Conservation (phyloP, 2,329 filamentous ascomycete genomes). For the Verruconis gallopava region DNA sequence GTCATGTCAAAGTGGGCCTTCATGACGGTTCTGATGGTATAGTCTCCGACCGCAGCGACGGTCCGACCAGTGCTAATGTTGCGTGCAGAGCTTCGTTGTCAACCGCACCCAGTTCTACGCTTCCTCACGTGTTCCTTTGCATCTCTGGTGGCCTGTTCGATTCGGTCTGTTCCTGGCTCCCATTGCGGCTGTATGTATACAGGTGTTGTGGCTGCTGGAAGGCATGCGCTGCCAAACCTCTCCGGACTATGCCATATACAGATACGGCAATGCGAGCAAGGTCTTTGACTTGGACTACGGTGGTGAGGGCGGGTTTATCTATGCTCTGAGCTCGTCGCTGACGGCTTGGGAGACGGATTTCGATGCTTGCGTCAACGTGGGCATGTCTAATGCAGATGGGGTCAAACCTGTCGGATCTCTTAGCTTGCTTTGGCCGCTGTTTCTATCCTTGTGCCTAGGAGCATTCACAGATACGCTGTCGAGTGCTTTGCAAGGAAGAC, state of each 20-base stretch:
- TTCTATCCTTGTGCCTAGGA: conserved; percentile 54
- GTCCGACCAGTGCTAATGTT: background rate
- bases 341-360: conserved; percentile 63
- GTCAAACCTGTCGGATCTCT: conserved; percentile 50
- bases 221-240: conserved; percentile 83
- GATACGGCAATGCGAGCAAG: conserved; percentile 33
- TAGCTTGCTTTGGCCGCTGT: conserved; percentile 61
- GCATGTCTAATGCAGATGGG: conserved; percentile 36
- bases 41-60: conserved; percentile 13
- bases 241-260: conserved; percentile 31
- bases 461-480: conserved; percentile 83
- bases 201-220: conserved; percentile 60
- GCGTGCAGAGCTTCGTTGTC: conserved; percentile 58
- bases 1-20: conserved; percentile 86
- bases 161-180: conserved; percentile 58
- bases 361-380: conserved; percentile 59
- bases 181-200: conserved; percentile 54
- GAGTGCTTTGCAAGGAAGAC: conserved; percentile 74
- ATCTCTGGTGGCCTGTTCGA: conserved; percentile 59
- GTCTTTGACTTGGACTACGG: conserved; percentile 33
- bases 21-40: conserved; percentile 65
- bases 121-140: conserved; percentile 69
- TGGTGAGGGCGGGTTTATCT: conserved; percentile 54
- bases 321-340: conserved; percentile 57
- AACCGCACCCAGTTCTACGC: conserved; percentile 93